Conservation (phyloP, 495 filamentous ascomycete genomes). For the Tetracladium setigerum region DNA sequence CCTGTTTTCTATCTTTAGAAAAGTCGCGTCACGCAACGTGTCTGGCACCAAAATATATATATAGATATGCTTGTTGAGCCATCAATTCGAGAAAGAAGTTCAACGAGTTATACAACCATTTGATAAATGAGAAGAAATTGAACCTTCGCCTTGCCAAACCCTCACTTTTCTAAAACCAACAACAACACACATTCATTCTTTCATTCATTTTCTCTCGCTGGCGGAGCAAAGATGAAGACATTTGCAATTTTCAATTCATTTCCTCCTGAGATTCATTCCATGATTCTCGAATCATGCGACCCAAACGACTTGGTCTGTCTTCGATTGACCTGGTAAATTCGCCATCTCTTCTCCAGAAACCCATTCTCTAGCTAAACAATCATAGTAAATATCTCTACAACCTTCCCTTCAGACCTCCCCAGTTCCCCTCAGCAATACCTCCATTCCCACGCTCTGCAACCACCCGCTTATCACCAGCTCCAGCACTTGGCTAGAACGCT, state of each 20-base stretch:
- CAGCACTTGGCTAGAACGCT: background rate
- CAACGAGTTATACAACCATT: too few species aligned
- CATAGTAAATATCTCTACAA: conserved; percentile 18
- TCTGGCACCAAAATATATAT: too few species aligned
- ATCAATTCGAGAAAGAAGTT: too few species aligned
- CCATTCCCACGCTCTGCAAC: conserved; percentile 3
- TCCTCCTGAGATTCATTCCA: conserved; percentile 15
- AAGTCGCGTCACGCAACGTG: background rate
- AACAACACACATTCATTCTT: too few species aligned
- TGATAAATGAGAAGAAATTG: too few species aligned
- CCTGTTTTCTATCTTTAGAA: conserved; percentile 6
- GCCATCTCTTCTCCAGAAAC: background rate
- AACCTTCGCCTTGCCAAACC: too few species aligned
- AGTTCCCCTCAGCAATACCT: conserved; percentile 1
- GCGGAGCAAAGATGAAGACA: background rate
- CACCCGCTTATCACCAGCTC: background rate
- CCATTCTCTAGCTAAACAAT: background rate
- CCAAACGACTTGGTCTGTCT: conserved; percentile 18
- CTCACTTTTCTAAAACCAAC: too few species aligned
- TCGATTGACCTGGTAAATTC: conserved; percentile 16
- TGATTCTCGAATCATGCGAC: conserved; percentile 11
- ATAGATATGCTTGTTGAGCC: too few species aligned
- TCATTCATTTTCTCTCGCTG: too few species aligned
- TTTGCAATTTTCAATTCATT: conserved; percentile 16
- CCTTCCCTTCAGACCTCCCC: background rate